Base-by-base conservation (phyloP, 768 basidiomycete genomes). In the Boletus reticuloceps region DNA sequence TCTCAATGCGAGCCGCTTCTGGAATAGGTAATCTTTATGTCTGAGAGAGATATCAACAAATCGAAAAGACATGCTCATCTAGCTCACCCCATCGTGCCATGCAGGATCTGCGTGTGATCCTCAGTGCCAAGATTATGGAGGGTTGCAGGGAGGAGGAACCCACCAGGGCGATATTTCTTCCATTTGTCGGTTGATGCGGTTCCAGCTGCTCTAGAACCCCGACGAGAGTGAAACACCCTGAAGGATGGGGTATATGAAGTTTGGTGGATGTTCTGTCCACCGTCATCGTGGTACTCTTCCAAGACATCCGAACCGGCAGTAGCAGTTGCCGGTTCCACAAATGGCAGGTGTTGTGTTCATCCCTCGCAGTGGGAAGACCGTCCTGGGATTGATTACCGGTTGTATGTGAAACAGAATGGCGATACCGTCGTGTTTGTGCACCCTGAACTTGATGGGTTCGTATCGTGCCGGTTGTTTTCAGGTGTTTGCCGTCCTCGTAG, bases 11-110 rank as follows among this genome's bases (percentile, higher is more conserved):
- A 93, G 82, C 14, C 79, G 82, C 64, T 85, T 86, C 69, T 88
- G 86, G 75, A 87, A 91, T 46, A 93, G 68, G 72, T 93, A 93
- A 66, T 93, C 86, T 63, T 91, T 91, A 70, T 93, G 91, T 64
- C 90, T 92, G 69, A 46, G 63, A 46, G 16, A 43, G 46, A 31
- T 27, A 22, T 59, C 17, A 40, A 10, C 12, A 37, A 40, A 6
- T 31, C 20, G 5, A 51, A 25, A 22, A n/a, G 27, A n/a, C 4
- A 25, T 32, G 31, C 45, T 39, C 20, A 27, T 19, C 37, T 45
- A 43, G 63, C 80, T 70, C 68, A 88, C 90, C 90, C 90, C 79
- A 89, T 78, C 22, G 83, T 78, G 46, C 90, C 90, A 68, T 93
- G 90, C 9, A 91, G 72, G 59, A 92, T 86, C 90, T 92, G 65